Percentiles rank a stretch among this genome's conserved stretches.
Evolutionary conservation across 2,329 filamentous ascomycete genomes (phyloP).

Genomic region (Aureobasidium sp.): DNA sequence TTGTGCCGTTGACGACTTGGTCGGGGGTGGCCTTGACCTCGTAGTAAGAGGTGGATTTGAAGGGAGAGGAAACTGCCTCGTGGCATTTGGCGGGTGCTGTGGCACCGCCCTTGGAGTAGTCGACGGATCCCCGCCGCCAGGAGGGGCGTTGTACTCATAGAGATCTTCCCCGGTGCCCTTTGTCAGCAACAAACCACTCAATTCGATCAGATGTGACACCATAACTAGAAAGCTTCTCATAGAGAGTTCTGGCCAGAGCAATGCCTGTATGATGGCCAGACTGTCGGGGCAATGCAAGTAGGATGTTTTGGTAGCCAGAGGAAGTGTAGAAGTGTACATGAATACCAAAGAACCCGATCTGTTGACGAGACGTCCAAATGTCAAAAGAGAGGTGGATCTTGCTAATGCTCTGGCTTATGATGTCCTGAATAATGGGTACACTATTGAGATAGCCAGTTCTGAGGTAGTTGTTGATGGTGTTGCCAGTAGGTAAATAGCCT

Average conservation of each 20-base stretch:
- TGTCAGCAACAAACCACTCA: not conserved
- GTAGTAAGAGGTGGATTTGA: slow-evolving; percentile 43
- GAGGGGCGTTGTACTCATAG: not conserved
- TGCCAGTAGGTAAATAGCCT: not conserved
- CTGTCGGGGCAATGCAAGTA: too few relatives aligned
- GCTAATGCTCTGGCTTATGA: too few relatives aligned
- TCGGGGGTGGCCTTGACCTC: slow-evolving; percentile 40
- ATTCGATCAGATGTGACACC: not conserved
- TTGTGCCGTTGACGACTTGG: slow-evolving; percentile 34
- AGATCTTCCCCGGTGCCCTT: slow-evolving; percentile 11
- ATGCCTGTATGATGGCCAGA: too few relatives aligned
- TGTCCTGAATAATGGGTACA: not conserved
- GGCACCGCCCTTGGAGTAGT: not conserved
- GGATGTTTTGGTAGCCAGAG: too few relatives aligned
- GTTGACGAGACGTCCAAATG: too few relatives aligned
- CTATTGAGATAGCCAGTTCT: not conserved
- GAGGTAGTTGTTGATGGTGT: not conserved
- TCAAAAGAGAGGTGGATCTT: too few relatives aligned
- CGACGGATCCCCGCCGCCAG: slow-evolving; percentile 7
- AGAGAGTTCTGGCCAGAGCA: too few relatives aligned
- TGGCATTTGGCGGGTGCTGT: not conserved
- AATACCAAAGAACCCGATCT: too few relatives aligned
- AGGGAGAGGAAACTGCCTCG: slow-evolving; percentile 3
- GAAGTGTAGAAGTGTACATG: too few relatives aligned
- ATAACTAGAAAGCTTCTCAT: too few relatives aligned